A percentile compares a stretch with the other conserved stretches of the same genome.
These are phyloP conservation scores for Yamadazyma laniorum DNA, from an alignment of 805 yeast genomes.

Conservation along the genomic window DNA sequence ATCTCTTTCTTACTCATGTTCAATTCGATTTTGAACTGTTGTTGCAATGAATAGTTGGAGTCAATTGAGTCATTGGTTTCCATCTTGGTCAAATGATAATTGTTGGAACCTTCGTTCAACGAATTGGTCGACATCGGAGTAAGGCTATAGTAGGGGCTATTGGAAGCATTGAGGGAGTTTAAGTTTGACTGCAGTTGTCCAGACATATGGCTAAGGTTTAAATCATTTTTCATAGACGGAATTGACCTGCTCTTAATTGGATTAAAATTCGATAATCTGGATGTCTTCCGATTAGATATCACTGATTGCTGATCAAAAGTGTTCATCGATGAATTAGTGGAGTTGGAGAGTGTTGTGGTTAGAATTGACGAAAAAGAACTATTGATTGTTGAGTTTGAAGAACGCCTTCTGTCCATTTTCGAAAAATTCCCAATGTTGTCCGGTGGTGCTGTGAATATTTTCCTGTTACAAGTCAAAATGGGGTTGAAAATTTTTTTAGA, in stretches of 20 bases:
- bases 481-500: conserved; percentile 1
- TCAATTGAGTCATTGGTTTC: conserved; percentile 22
- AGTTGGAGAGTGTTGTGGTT: conserved; percentile 1
- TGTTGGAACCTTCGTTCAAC: conserved; percentile 6
- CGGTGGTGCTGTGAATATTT: conserved; percentile 4
- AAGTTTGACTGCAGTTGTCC: background rate
- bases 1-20: conserved; percentile 36
- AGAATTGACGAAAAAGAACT: background rate
- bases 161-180: background rate
- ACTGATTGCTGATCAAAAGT: conserved; percentile 5
- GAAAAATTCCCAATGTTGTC: conserved; percentile 1
- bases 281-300: conserved; percentile 10
- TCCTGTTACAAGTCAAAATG: conserved; percentile 7
- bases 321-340: conserved; percentile 3
- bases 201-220: background rate
- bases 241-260: conserved; percentile 13
- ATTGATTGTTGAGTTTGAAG: conserved; percentile 1
- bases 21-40: conserved; percentile 17
- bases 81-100: conserved; percentile 26
- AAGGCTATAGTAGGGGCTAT: conserved; percentile 11
- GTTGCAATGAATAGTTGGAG: conserved; percentile 18
- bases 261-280: conserved; percentile 16
- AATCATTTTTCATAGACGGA: background rate
- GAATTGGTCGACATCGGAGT: conserved; percentile 12
- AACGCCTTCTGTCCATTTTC: too few relatives aligned